Evolutionary conservation across 805 yeast genomes (phyloP).

Genomic region (Metschnikowia arizonensis): DNA sequence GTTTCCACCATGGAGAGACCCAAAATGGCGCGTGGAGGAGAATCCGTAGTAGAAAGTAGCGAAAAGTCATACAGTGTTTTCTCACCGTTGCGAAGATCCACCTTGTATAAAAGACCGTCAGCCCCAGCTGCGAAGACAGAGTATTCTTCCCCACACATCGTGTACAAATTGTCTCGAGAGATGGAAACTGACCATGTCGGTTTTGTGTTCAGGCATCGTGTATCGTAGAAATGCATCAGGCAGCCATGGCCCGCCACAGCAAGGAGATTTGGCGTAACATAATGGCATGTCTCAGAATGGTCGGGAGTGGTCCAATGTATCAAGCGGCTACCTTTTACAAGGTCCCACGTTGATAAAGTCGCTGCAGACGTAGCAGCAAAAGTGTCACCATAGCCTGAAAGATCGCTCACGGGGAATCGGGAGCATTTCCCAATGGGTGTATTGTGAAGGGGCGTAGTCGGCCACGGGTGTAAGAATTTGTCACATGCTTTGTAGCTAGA

Average conservation of each 20-base stretch:
- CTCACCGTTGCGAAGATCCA: conserved; percentile 14
- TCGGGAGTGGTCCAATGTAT: conserved; percentile 12
- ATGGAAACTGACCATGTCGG: conserved; percentile 13
- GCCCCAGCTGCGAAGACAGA: conserved; percentile 16
- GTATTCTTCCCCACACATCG: conserved; percentile 12
- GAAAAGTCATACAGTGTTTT: background rate
- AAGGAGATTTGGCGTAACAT: conserved; percentile 9
- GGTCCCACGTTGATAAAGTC: conserved; percentile 16
- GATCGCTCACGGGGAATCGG: conserved; percentile 12
- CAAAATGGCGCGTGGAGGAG: background rate
- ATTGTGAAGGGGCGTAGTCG: conserved; percentile 1
- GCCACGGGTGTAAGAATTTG: background rate
- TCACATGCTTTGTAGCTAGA: background rate
- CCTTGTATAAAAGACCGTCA: conserved; percentile 15
- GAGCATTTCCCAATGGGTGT: conserved; percentile 16
- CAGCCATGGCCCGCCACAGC: conserved; percentile 18
- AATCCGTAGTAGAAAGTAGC: background rate
- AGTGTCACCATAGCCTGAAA: conserved; percentile 6
- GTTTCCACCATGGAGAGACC: background rate
- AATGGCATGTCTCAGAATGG: conserved; percentile 10
- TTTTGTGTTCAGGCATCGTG: conserved; percentile 4
- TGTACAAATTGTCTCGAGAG: conserved; percentile 16
- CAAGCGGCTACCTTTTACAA: conserved; percentile 10
- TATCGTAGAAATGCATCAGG: conserved; percentile 15
- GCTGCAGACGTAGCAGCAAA: conserved; percentile 14